Evolutionary conservation across 2,329 filamentous ascomycete genomes (phyloP).

Genomic region (Ceratocystis variospora): DNA sequence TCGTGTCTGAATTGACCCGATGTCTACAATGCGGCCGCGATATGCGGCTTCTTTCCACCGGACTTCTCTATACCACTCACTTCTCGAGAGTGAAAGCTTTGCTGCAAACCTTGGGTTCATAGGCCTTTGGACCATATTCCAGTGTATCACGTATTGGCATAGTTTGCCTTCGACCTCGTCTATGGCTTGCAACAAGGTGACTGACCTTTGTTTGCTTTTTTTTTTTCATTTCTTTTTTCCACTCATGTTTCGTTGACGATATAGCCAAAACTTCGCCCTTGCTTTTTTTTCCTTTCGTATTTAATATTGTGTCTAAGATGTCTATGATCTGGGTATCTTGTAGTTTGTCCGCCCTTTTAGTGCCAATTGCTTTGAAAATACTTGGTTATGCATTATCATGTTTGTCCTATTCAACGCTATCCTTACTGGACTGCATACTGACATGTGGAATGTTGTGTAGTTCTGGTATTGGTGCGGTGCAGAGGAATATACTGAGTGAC

Average conservation of each 20-base stretch:
- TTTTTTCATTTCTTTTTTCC: background rate
- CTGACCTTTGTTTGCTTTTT: background rate
- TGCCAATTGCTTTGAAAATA: background rate
- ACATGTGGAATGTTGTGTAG: constrained; percentile 37
- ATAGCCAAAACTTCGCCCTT: constrained; percentile 1
- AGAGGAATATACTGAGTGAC: constrained; percentile 48
- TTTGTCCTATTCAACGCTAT: constrained; percentile 20
- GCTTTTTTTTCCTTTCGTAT: background rate
- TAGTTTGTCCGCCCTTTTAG: background rate
- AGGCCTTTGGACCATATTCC: background rate
- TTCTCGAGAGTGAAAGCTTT: background rate
- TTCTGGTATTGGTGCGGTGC: constrained; percentile 39
- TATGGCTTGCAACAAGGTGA: background rate
- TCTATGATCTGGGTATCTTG: background rate
- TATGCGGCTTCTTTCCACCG: background rate
- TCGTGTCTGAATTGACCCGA: too few species aligned
- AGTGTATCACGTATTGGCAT: background rate
- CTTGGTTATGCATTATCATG: background rate
- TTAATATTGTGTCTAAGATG: background rate
- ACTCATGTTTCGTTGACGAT: constrained; percentile 4
- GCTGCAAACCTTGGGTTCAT: background rate
- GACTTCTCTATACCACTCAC: background rate
- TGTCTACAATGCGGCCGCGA: background rate
- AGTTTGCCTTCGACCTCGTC: background rate
- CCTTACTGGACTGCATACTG: constrained; percentile 34